Conservation (phyloP, 1,284 basidiomycete genomes). For the Coniferiporia weirii region DNA sequence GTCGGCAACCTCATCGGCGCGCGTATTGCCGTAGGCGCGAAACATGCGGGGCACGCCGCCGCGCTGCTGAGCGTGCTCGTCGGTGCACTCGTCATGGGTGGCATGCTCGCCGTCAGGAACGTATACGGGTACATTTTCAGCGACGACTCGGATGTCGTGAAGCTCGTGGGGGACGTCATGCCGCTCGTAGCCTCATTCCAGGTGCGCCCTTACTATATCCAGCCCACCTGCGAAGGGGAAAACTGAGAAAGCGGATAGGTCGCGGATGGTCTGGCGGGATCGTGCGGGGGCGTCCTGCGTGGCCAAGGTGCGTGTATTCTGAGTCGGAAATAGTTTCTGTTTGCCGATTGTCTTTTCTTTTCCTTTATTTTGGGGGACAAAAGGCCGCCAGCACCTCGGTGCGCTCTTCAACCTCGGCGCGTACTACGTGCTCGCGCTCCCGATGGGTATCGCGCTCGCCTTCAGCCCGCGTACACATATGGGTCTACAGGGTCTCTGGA, state of each 20-base stretch:
- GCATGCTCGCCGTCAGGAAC: constrained; percentile 53
- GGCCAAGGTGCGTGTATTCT: constrained; percentile 45
- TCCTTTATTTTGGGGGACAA: background rate
- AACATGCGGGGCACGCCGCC: constrained; percentile 55
- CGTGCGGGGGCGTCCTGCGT: constrained; percentile 66
- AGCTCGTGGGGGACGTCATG: constrained; percentile 65
- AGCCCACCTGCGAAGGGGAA: background rate
- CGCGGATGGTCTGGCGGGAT: constrained; percentile 68
- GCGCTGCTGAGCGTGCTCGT: constrained; percentile 58
- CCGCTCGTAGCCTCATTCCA: constrained; percentile 79
- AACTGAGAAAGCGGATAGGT: constrained; percentile 30
- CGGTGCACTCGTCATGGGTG: constrained; percentile 52
- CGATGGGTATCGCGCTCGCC: constrained; percentile 64
- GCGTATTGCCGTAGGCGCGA: constrained; percentile 47
- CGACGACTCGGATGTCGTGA: constrained; percentile 54
- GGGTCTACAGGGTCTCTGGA: constrained; percentile 67
- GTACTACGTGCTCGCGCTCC: constrained; percentile 70
- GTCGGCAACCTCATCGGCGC: constrained; percentile 72
- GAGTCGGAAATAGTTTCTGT: background rate
- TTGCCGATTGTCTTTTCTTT: background rate
- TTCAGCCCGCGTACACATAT: constrained; percentile 39
- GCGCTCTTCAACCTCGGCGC: constrained; percentile 72
- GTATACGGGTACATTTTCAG: constrained; percentile 70
- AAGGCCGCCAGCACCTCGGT: constrained; percentile 69
- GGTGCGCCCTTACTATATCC: constrained; percentile 29